A percentile compares a stretch with the other conserved stretches of the same genome.
Conservation (phyloP, 2,329 filamentous ascomycete genomes). For the Alternaria sp. region DNA sequence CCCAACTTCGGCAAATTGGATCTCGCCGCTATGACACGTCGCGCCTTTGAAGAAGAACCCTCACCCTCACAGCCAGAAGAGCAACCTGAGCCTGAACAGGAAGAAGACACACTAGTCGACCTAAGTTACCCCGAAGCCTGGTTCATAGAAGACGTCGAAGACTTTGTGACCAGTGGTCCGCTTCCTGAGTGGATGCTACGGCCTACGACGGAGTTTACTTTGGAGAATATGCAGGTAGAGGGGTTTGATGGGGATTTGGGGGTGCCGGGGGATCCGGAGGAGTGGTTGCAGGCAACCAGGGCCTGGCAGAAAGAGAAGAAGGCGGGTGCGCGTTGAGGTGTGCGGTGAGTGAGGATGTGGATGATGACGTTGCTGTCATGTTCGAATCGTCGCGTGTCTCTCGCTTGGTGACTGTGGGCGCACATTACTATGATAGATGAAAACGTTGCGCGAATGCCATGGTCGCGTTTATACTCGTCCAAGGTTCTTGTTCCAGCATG, state of each 20-base stretch:
- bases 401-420: not conserved
- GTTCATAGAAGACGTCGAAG: not conserved
- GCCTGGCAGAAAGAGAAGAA: not conserved
- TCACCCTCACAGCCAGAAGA: not conserved
- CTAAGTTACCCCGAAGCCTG: not conserved
- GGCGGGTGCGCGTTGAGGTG: not conserved
- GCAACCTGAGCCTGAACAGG: not conserved
- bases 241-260: not conserved
- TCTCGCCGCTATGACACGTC: accelerated
- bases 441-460: not conserved
- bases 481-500: not conserved
- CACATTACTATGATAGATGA: not conserved
- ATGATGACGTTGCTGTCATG: not conserved
- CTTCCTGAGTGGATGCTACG: not conserved
- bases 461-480: accelerated
- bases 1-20: not conserved
- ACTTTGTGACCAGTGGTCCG: not conserved
- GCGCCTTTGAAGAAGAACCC: not conserved
- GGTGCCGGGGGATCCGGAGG: not conserved
- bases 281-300: not conserved
- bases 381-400: not conserved
- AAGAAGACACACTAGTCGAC: not conserved
- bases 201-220: not conserved
- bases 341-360: not conserved
- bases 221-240: not conserved